Evolutionary conservation across 2,329 filamentous ascomycete genomes (phyloP), one percentile per base, ranked within the genome.

Genomic region (Cercospora sp.): DNA sequence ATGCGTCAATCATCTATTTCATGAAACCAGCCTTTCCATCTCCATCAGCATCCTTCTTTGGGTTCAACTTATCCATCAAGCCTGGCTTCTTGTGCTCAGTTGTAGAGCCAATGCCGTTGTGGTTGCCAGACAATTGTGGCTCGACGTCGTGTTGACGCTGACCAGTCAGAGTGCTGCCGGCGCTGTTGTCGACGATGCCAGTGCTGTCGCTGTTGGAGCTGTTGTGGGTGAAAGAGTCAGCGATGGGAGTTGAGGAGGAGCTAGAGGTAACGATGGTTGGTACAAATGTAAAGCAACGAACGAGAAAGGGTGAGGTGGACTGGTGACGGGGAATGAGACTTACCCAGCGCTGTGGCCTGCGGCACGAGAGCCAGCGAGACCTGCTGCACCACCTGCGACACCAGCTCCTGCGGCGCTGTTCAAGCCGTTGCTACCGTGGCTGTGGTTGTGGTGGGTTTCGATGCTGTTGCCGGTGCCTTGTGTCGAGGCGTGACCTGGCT

Each of bases 1-100:
- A 3, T 28, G 20, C 36, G 18, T 60, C 30, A 39, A 5, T 30
- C 30, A 61, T 72, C 72, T 82, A 86, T 62, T 82, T 77, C 82
- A 86, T 84, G 70, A 87, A 72, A 2, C 85, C 86, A 30, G 79
- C 77, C 80, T 87, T 86, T 67, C 86, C 86, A 76, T 88, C 86
- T 45, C 83, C 79, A 70, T 87, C 80, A 30, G 85, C 69, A 72
- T 88, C 85, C 48, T 79, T 81, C 77, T 78, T 82, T 1, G 86
- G 86, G 77, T 88, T 87, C 42, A 88, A 67, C 74, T 83, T 84
- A 66, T 87, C 81, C 77, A 85, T 75, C 68, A 88, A 69, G 16
- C 79, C 78, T 1, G 85, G 80, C 78, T 86, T 86, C 59, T 77
- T 59, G 28, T 59, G 55, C 28, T 59, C 30, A 16, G 61, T 39